Conservation (phyloP, 345 rosid species). For the Camelina laxa region DNA sequence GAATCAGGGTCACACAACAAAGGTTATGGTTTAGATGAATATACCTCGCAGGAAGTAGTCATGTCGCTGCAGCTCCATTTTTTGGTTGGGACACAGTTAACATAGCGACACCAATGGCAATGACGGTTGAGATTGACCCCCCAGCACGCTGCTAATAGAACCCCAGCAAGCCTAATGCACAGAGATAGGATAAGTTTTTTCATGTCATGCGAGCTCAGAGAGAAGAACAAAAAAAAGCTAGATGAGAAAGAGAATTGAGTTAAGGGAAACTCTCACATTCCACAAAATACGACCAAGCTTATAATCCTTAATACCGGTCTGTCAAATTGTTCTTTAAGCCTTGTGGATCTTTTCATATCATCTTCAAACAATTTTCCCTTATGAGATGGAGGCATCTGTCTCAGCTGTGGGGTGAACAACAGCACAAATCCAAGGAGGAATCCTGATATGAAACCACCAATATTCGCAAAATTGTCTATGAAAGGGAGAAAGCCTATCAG, state of each 20-base stretch:
- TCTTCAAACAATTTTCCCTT: conserved; percentile 57
- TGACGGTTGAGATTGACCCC: conserved; percentile 64
- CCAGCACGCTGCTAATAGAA: conserved; percentile 51
- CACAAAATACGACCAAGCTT: conserved; percentile 57
- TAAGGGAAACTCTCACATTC: conserved; percentile 57
- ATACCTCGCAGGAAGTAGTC: conserved; percentile 73
- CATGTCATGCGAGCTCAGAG: conserved; percentile 1
- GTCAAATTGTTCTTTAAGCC: conserved; percentile 66
- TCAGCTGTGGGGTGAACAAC: conserved; percentile 61
- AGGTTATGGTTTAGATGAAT: conserved; percentile 6
- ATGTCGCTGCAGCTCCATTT: conserved; percentile 80
- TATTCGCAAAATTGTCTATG: conserved; percentile 68
- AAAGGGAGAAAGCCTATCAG: conserved; percentile 77
- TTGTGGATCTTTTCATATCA: conserved; percentile 50
- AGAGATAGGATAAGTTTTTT: conserved; percentile 11
- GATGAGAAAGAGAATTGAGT: background rate
- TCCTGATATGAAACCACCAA: conserved; percentile 82
- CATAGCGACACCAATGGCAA: conserved; percentile 73
- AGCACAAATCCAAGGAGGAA: conserved; percentile 73
- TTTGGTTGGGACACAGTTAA: conserved; percentile 68
- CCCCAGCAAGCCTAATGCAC: conserved; percentile 54
- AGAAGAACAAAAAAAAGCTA: background rate
- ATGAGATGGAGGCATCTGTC: conserved; percentile 49
- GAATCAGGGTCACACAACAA: conserved; percentile 13
- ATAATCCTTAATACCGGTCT: conserved; percentile 66